A percentile compares a stretch with the other conserved stretches of the same genome.
Evolutionary conservation across 129 eudicot species (phyloP).

Genomic region (Deinandra increscens): DNA sequence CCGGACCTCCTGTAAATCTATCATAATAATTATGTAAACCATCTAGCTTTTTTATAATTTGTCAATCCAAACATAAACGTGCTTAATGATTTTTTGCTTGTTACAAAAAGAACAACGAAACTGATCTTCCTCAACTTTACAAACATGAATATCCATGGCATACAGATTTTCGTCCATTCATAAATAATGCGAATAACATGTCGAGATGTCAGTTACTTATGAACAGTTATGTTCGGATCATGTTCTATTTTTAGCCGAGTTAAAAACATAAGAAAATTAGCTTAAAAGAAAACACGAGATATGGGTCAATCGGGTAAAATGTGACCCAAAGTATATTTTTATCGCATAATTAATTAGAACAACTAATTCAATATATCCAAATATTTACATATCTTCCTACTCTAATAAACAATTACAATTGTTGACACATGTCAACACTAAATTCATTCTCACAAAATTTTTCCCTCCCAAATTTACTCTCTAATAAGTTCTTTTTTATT

Average conservation of each 20-base stretch:
- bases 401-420: too few relatives aligned
- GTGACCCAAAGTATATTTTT: background rate
- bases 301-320: background rate
- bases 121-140: background rate
- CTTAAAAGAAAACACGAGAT: background rate
- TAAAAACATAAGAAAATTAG: background rate
- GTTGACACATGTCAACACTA: too few relatives aligned
- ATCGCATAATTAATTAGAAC: background rate
- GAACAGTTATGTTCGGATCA: background rate
- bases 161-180: background rate
- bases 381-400: background rate
- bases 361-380: background rate
- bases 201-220: background rate
- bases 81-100: background rate
- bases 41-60: background rate
- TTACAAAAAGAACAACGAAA: background rate
- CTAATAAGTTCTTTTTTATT: too few relatives aligned
- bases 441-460: too few relatives aligned
- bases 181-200: background rate
- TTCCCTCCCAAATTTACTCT: too few relatives aligned
- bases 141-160: background rate
- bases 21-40: constrained; percentile 26
- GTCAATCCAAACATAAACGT: too few relatives aligned
- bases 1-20: constrained; percentile 84
- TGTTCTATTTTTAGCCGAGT: background rate